These are phyloP conservation scores for Taphrina pruni DNA, from an alignment of 1,139 yeast genomes.

Conservation along the genomic window DNA sequence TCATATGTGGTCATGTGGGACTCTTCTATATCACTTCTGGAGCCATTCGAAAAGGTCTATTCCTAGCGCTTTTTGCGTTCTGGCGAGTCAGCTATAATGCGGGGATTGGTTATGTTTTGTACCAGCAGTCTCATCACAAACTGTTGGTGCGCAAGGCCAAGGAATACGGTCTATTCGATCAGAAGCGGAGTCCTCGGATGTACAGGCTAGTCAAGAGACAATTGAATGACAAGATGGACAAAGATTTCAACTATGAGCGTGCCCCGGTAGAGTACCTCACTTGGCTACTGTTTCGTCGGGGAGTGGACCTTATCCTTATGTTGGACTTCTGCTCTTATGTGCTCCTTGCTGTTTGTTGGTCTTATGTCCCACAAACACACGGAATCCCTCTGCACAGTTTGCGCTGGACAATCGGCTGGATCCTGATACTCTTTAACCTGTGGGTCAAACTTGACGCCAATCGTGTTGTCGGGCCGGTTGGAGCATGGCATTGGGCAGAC, in stretches of 20 bases:
- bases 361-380: conserved; percentile 54
- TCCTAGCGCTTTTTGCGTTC: conserved; percentile 64
- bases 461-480: conserved; percentile 77
- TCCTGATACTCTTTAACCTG: conserved; percentile 69
- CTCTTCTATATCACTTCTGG: conserved; percentile 56
- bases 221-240: conserved; percentile 67
- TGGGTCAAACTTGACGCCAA: conserved; percentile 93
- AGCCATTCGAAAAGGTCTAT: conserved; percentile 56
- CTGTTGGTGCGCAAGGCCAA: conserved; percentile 64
- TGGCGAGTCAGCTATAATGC: conserved; percentile 81
- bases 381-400: conserved; percentile 52
- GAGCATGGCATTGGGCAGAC: conserved; percentile 97
- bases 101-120: conserved; percentile 76
- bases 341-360: conserved; percentile 69
- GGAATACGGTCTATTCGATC: conserved; percentile 58
- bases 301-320: conserved; percentile 84
- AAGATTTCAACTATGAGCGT: conserved; percentile 57
- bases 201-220: conserved; percentile 59
- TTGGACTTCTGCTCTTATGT: conserved; percentile 81
- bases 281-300: conserved; percentile 79
- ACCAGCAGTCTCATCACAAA: conserved; percentile 68
- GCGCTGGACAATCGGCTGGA: conserved; percentile 55
- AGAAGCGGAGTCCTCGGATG: conserved; percentile 50
- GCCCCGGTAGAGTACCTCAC: conserved; percentile 80
- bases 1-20: conserved; percentile 60